Evolutionary conservation across 2,329 filamentous ascomycete genomes (phyloP).

Genomic region (Plectosphaerella cucumerina): DNA sequence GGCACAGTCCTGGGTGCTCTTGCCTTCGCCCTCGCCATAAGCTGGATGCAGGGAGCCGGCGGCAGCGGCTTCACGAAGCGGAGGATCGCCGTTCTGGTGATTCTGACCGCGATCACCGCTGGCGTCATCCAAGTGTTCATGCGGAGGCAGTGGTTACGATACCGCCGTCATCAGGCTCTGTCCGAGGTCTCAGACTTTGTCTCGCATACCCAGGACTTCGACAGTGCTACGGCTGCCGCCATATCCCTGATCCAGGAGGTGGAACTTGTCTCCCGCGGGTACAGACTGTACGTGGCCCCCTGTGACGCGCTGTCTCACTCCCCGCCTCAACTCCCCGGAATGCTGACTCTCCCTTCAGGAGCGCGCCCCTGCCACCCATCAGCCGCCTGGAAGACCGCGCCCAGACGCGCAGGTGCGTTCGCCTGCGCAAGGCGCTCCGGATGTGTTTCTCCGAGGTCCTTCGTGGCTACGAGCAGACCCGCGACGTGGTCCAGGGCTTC

Average conservation of each 20-base stretch:
- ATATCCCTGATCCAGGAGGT: conserved; percentile 87
- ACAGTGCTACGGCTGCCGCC: conserved; percentile 70
- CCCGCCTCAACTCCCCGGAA: no score
- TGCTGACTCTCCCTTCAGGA: conserved; percentile 44
- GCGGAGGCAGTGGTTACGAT: conserved; percentile 76
- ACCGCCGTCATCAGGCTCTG: conserved; percentile 70
- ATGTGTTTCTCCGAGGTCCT: conserved; percentile 67
- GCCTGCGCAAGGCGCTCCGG: conserved; percentile 73
- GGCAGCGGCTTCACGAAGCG: conserved; percentile 52
- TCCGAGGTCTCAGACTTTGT: conserved; percentile 66
- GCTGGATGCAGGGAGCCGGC: conserved; percentile 60
- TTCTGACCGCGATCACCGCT: conserved; percentile 49
- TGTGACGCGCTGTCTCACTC: no score
- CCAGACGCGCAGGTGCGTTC: conserved; percentile 73
- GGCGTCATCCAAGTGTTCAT: conserved; percentile 67
- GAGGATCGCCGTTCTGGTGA: conserved; percentile 40
- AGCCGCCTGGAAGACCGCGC: conserved; percentile 82
- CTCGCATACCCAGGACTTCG: conserved; percentile 72
- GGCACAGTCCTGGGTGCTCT: conserved; percentile 62
- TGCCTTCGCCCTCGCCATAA: conserved; percentile 65
- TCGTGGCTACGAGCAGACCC: conserved; percentile 67
- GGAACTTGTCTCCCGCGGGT: conserved; percentile 89
- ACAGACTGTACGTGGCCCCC: conserved; percentile 62
- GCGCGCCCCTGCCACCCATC: conserved; percentile 85
- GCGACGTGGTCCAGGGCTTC: conserved; percentile 63